Evolutionary conservation across 2,329 filamentous ascomycete genomes (phyloP).

Genomic region (Colletotrichum costaricense): DNA sequence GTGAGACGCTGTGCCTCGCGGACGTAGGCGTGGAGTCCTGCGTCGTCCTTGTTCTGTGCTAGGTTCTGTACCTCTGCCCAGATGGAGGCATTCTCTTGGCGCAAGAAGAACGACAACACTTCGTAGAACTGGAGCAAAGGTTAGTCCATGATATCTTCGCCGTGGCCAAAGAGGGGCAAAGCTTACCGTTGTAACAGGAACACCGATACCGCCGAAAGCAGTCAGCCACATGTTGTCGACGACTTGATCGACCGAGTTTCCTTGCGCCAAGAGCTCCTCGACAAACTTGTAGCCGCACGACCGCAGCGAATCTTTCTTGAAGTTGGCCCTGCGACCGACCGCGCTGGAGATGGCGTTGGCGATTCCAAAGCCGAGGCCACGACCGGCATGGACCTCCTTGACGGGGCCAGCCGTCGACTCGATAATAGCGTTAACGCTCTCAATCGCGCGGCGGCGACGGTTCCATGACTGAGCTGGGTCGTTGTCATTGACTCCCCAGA

Average conservation of each 20-base stretch:
- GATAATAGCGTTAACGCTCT: conserved; percentile 50
- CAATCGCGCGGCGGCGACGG: conserved; percentile 54
- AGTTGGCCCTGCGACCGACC: conserved; percentile 42
- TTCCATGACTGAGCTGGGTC: conserved; percentile 59
- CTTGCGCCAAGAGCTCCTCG: conserved; percentile 49
- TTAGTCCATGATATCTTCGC: not conserved
- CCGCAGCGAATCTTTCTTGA: conserved; percentile 48
- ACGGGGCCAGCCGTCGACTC: conserved; percentile 53
- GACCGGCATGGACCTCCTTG: conserved; percentile 46
- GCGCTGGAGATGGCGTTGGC: conserved; percentile 42
- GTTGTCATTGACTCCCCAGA: conserved; percentile 59
- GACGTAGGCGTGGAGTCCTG: conserved; percentile 50
- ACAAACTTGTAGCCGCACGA: conserved; percentile 52
- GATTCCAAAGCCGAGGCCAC: conserved; percentile 47
- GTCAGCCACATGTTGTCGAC: conserved; percentile 51
- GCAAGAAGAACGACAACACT: conserved; percentile 54
- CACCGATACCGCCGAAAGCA: conserved; percentile 52
- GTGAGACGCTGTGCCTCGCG: conserved; percentile 54
- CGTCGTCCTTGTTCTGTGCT: conserved; percentile 48
- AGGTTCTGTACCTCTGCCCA: conserved; percentile 56
- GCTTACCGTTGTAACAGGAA: conserved; percentile 51
- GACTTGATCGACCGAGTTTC: conserved; percentile 46
- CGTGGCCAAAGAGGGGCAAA: not conserved
- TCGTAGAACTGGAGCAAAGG: conserved; percentile 52
- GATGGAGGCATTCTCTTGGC: conserved; percentile 51